These are phyloP conservation scores for Hypoxylon trugodes DNA, from an alignment of 495 filamentous ascomycete genomes.

Conservation along the genomic window DNA sequence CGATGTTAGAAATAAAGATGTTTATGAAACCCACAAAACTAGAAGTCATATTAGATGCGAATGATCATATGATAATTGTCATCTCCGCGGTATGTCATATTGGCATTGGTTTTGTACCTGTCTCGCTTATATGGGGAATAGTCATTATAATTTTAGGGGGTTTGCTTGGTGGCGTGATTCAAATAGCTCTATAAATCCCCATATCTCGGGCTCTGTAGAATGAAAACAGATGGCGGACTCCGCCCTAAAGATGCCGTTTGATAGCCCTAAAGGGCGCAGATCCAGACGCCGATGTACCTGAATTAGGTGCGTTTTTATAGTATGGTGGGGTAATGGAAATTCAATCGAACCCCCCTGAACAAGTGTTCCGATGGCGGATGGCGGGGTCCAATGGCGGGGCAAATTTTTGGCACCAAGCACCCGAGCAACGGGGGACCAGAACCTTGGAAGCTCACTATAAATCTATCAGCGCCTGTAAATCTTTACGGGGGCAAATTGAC, in stretches of 20 bases:
- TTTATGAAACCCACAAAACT: constrained; percentile 5
- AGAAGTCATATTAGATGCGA: neutral
- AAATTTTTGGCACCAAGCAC: constrained; percentile 18
- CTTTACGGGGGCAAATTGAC: constrained; percentile 12
- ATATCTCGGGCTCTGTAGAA: constrained; percentile 16
- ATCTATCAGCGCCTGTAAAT: constrained; percentile 4
- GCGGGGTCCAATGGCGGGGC: constrained; percentile 43
- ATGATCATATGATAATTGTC: too few relatives aligned
- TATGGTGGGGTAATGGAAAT: constrained; percentile 9
- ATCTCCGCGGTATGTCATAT: too few relatives aligned
- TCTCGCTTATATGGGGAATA: too few relatives aligned
- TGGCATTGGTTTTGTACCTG: too few relatives aligned
- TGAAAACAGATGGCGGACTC: constrained; percentile 26
- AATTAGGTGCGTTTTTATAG: neutral
- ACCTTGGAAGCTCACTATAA: constrained; percentile 2
- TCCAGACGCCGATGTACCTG: constrained; percentile 19
- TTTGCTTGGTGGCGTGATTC: neutral
- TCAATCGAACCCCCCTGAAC: constrained; percentile 11
- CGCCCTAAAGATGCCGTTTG: constrained; percentile 29
- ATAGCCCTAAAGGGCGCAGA: neutral
- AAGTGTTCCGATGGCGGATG: constrained; percentile 44
- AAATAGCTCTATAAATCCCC: neutral
- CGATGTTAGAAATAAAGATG: constrained; percentile 13
- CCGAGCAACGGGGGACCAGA: neutral
- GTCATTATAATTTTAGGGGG: too few relatives aligned